phyloP scores from a whole-genome alignment of 73 alveolate species.

The Symbiodinium pilosum region DNA sequence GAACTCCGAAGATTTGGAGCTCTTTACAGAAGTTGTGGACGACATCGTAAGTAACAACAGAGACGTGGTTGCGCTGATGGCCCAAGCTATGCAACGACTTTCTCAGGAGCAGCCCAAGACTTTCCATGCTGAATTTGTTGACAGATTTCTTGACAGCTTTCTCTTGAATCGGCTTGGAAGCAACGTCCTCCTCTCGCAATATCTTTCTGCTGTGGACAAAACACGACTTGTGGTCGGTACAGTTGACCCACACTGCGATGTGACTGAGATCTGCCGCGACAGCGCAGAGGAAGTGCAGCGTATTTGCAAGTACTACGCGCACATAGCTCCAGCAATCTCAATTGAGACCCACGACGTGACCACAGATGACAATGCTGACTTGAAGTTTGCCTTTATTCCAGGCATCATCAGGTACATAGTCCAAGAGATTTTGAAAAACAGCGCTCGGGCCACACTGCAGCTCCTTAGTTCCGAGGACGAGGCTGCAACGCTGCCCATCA shows the following conservation, averaged over 20 bases:
- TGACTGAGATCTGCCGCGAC: slow-evolving; percentile 65
- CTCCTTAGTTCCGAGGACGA: background rate
- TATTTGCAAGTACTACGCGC: slow-evolving; percentile 43
- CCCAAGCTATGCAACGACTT: slow-evolving; percentile 23
- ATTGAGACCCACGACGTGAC: slow-evolving; percentile 75
- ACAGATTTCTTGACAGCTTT: slow-evolving; percentile 52
- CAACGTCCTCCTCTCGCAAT: slow-evolving; percentile 46
- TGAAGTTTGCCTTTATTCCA: slow-evolving; percentile 74
- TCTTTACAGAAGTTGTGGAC: slow-evolving; percentile 22
- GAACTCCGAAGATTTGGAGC: background rate
- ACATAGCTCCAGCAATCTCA: slow-evolving; percentile 40
- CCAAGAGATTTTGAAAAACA: slow-evolving; percentile 65
- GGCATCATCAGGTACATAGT: slow-evolving; percentile 71
- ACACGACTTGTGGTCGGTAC: slow-evolving; percentile 33
- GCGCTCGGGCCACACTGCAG: slow-evolving; percentile 60
- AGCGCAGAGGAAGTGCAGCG: slow-evolving; percentile 72
- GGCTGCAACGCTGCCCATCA: slow-evolving; percentile 30
- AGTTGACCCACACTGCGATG: slow-evolving; percentile 61
- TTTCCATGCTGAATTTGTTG: slow-evolving; percentile 17
- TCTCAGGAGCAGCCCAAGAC: background rate
- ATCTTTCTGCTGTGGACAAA: slow-evolving; percentile 50
- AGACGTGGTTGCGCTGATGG: slow-evolving; percentile 61
- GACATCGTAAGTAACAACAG: slow-evolving; percentile 79
- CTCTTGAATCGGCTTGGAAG: slow-evolving; percentile 64
- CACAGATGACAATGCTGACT: slow-evolving; percentile 33